Base-by-base conservation (phyloP, 306 rosid species). In the Spatholobus suberectus region DNA sequence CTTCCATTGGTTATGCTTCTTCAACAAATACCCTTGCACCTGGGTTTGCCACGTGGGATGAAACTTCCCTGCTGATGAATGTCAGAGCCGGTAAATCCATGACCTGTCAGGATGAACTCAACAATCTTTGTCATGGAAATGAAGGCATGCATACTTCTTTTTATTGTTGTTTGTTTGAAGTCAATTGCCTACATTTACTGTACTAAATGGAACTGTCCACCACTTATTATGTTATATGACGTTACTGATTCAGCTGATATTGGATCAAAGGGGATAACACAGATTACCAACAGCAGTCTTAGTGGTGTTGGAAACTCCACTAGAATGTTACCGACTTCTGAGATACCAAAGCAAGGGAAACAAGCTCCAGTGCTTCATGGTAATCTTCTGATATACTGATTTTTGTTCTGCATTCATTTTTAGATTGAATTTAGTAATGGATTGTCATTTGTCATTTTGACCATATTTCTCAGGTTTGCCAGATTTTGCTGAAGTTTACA, bases 401-500 rank as follows among this genome's bases (percentile, higher is more conserved):
- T 46, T 57, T 46, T 67, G 15, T 70, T 66, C 47, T 49, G 29
- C 17, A 71, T 51, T 58, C 20, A 6, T 74, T 80, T 82, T 59
- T 35, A 70, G 38, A 26, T 49, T 84, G 57, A 75, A 13, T 58
- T 29, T 32, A 34, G 34, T 27, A 11, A 34, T 5, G 4, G 75
- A 18, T 54, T 62, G 40, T 43, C 46, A 49, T 84, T 18, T 76
- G 55, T 61, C 80, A 23, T 55, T 77, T 69, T 70, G 65, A 37
- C n/a, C 32, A 26, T 79, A 61, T 89, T 24, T 80, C 63, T 46
- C 87, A 94, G 98, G 92, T 63, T 79, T 91, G 79, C 97, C 98
- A 10, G 97, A 95, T 86, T 95, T 95, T 83, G 75, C 98, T 41
- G 91, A 95, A 86, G 97, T 95, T 77, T 95, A 95, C 80, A 76